phyloP scores from a whole-genome alignment of 345 rosid genomes.

The Arabis hirsuta region DNA sequence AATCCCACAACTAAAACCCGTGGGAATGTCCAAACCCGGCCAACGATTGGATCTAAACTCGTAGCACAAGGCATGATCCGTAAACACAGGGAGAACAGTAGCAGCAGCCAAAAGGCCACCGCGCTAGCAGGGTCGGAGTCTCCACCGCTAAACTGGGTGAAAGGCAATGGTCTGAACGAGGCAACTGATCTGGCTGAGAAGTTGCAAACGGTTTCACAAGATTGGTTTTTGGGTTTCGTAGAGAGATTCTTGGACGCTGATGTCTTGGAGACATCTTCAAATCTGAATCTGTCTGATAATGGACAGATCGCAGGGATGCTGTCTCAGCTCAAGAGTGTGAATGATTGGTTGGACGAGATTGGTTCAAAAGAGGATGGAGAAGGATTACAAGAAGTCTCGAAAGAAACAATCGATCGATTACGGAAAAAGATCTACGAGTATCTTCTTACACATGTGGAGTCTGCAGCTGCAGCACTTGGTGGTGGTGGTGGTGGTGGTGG shows the following conservation, averaged over 20 bases:
- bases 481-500: conserved; percentile 66
- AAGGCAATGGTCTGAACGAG: conserved; percentile 69
- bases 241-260: conserved; percentile 91
- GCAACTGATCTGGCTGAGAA: conserved; percentile 75
- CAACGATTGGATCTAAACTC: conserved; percentile 67
- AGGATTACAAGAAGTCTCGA: conserved; percentile 56
- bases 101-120: conserved; percentile 52
- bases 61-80: conserved; percentile 74
- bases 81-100: conserved; percentile 53
- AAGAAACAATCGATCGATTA: conserved; percentile 68
- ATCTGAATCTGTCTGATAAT: conserved; percentile 65
- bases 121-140: conserved; percentile 46
- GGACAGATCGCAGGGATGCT: conserved; percentile 92
- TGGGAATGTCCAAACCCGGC: conserved; percentile 50
- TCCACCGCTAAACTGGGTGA: conserved; percentile 74
- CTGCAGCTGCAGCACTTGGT: conserved; percentile 93
- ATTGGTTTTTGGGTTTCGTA: conserved; percentile 91
- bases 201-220: conserved; percentile 77
- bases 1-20: conserved; percentile 54
- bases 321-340: conserved; percentile 91
- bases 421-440: conserved; percentile 90
- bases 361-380: conserved; percentile 64
- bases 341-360: conserved; percentile 89
- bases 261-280: conserved; percentile 51
- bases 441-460: conserved; percentile 88